Evolutionary conservation across 108 stramenopile species (phyloP), one percentile per base, ranked within the genome.

Genomic region (Conticribra guillardii): DNA sequence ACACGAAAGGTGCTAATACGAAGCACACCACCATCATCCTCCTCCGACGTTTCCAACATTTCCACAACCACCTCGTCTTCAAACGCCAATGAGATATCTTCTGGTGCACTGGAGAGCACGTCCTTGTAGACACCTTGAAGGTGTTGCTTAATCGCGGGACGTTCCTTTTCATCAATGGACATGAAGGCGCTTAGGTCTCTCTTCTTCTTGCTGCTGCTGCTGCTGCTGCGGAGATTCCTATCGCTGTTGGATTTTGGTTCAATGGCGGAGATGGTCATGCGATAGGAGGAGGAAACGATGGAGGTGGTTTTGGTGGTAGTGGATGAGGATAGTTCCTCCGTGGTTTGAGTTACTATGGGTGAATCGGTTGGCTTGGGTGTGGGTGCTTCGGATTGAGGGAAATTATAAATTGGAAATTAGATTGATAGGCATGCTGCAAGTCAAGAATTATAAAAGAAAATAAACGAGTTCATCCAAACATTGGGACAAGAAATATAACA

Each of bases 211-310:
- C 19, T 29, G 48, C 62, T 60, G 34, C 54, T 26, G 51, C 29
- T 24, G 16, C 22, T 34, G 24, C 64, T 23, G 31, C 64, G 57
- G 37, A 58, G 37, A 41, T 11, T 11, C 8, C 37, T 5, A 9
- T 41, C n/a, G n/a, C n/a, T 5, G 11, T 41, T 41, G 5, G 37
- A 54, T 45, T 26, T 49, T 21, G 50, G 28, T 34, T 73, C 62
- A 29, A 73, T 64, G 52, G 72, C 72, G n/a, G 63, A 62, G 3
- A 73, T 58, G 54, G 72, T 73, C 62, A 73, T 64, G 21, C 30
- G 50, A 30, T 64, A 77, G 33, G 64, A 74, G 31, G 73, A 74
- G 1, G 64, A 65, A 44, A 69, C 76, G 14, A 64, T 31, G 22
- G 76, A 69, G 22, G 50, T 61, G 29, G 23, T 64, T 50, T 51